A percentile compares a stretch with the other conserved stretches of the same genome.
Conservation (phyloP, 805 yeast genomes). For the Priceomyces medius region DNA sequence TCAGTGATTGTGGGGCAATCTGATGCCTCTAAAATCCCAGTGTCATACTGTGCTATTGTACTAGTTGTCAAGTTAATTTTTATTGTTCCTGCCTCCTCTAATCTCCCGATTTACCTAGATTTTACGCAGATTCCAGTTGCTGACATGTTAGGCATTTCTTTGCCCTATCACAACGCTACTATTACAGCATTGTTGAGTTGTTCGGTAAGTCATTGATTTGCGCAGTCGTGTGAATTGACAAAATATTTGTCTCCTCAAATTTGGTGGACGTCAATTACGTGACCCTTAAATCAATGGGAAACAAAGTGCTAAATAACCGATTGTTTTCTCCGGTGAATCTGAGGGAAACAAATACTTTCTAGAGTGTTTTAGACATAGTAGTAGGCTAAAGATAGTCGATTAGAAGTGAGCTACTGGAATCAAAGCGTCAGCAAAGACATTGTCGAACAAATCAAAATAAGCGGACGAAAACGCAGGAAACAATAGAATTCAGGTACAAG, state of each 20-base stretch:
- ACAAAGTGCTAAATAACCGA: slow-evolving; percentile 1
- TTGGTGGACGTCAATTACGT: slow-evolving; percentile 4
- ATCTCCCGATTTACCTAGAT: no score
- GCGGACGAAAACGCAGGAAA: slow-evolving; percentile 1
- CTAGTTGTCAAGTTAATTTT: no score
- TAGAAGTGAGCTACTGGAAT: neutral
- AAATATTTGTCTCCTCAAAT: slow-evolving; percentile 4
- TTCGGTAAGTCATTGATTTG: neutral
- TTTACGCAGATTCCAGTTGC: neutral
- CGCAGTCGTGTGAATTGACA: slow-evolving; percentile 1
- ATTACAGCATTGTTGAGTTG: neutral
- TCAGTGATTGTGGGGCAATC: no score
- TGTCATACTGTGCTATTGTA: no score
- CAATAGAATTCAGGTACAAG: neutral
- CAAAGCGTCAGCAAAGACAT: neutral
- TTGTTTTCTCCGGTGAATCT: neutral
- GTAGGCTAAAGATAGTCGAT: neutral
- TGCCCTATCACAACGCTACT: neutral
- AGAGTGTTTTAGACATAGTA: neutral
- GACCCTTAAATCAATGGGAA: slow-evolving; percentile 4
- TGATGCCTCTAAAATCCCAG: no score
- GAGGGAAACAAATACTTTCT: neutral
- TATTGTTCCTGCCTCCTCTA: no score
- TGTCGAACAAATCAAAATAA: neutral
- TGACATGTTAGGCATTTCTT: neutral